A percentile compares a stretch with the other conserved stretches of the same genome.
phyloP scores from a whole-genome alignment of 2,329 filamentous ascomycete species.

The Drechslerella dactyloides region DNA sequence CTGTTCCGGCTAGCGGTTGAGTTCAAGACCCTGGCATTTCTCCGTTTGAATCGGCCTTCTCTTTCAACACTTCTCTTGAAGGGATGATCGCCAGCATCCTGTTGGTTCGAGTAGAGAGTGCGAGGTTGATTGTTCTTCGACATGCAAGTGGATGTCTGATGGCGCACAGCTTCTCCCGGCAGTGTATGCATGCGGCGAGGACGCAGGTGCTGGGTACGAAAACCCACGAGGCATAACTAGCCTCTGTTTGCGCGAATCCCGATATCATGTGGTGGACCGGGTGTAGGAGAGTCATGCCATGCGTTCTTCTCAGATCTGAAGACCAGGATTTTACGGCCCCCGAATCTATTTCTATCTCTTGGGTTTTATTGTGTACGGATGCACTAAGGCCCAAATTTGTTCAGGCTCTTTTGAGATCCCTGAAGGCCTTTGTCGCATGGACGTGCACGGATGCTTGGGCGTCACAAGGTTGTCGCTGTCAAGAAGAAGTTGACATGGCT shows the following conservation, averaged over 20 bases:
- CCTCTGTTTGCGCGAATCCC: no score
- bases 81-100: conserved; percentile 8
- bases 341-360: neutral
- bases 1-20: conserved; percentile 44
- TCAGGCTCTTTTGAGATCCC: conserved; percentile 19
- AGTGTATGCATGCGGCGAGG: neutral
- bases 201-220: neutral
- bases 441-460: conserved; percentile 49
- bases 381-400: neutral
- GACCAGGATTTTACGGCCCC: neutral
- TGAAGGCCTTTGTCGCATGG: conserved; percentile 33
- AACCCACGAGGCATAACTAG: neutral
- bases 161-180: neutral
- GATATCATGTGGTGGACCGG: neutral
- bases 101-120: no score
- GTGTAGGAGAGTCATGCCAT: no score
- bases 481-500: conserved; percentile 23
- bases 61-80: conserved; percentile 23
- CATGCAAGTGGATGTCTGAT: no score
- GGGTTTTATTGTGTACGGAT: neutral
- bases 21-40: neutral
- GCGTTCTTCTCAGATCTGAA: no score
- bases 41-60: conserved; percentile 9
- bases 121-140: no score
- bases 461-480: conserved; percentile 41